Percentiles rank a stretch among this genome's conserved stretches.
Evolutionary conservation across 805 yeast species (phyloP).

Genomic region (Wickerhamiella azymoides): DNA sequence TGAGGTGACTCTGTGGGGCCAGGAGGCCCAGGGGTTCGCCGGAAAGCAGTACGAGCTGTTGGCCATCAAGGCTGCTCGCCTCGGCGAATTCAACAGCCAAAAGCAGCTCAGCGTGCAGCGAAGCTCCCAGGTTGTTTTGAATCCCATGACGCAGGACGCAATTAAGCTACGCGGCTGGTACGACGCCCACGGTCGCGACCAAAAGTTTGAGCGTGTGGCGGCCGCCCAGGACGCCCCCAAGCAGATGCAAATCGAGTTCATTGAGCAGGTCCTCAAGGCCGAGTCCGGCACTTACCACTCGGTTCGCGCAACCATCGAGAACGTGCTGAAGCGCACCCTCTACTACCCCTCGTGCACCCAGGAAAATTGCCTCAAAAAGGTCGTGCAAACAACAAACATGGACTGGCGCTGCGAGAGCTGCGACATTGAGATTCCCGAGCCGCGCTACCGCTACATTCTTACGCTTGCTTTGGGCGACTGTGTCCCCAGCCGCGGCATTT

Average conservation of each 20-base stretch:
- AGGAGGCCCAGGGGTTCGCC: slow-evolving; percentile 64
- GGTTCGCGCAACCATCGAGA: slow-evolving; percentile 60
- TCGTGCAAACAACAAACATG: slow-evolving; percentile 55
- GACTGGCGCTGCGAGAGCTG: slow-evolving; percentile 93
- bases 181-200: slow-evolving; percentile 58
- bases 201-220: slow-evolving; percentile 45
- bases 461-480: slow-evolving; percentile 75
- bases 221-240: slow-evolving; percentile 29
- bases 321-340: slow-evolving; percentile 58
- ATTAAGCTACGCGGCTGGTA: slow-evolving; percentile 85
- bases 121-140: slow-evolving; percentile 57
- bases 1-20: slow-evolving; percentile 81
- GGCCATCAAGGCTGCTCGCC: slow-evolving; percentile 82
- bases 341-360: slow-evolving; percentile 80
- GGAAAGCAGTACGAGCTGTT: slow-evolving; percentile 52
- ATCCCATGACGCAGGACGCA: slow-evolving; percentile 85
- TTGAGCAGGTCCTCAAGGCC: slow-evolving; percentile 49
- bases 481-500: slow-evolving; percentile 35
- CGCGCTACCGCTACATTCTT: slow-evolving; percentile 67
- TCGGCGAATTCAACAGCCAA: slow-evolving; percentile 70
- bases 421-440: slow-evolving; percentile 51
- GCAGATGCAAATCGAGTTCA: slow-evolving; percentile 43
- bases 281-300: slow-evolving; percentile 72
- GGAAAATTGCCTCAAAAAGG: slow-evolving; percentile 72
- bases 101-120: slow-evolving; percentile 69